Conservation (phyloP, 2,329 filamentous ascomycete species). For the Stemphylium lycopersici region DNA sequence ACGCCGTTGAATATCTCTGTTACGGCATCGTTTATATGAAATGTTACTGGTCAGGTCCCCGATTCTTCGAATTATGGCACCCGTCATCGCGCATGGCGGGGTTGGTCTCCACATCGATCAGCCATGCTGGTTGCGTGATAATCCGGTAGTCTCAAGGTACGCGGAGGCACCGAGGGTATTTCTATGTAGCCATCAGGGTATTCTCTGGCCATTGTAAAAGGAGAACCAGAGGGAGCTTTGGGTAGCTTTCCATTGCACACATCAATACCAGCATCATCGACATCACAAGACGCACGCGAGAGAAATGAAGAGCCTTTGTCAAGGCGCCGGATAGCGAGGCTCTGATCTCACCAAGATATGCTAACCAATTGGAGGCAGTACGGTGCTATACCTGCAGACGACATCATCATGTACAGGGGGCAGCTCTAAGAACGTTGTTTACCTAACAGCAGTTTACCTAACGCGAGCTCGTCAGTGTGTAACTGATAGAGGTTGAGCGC, state of each 20-base stretch:
- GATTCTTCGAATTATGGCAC: conserved; percentile 1
- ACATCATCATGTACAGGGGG: conserved; percentile 27
- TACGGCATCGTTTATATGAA: conserved; percentile 25
- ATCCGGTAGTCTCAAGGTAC: background rate
- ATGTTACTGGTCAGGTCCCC: conserved; percentile 31
- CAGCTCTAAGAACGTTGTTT: conserved; percentile 39
- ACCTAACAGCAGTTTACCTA: conserved; percentile 48
- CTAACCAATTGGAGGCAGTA: conserved; percentile 32
- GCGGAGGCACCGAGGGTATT: background rate
- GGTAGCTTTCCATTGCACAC: background rate
- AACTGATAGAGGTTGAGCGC: conserved; percentile 31
- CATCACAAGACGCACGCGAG: background rate
- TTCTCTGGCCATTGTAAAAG: conserved; percentile 1
- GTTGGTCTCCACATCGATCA: conserved; percentile 22
- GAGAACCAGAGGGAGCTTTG: background rate
- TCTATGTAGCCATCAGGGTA: conserved; percentile 22
- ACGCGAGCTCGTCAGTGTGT: conserved; percentile 37
- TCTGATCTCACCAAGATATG: conserved; percentile 5
- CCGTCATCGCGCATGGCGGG: conserved; percentile 40
- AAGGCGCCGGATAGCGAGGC: conserved; percentile 14
- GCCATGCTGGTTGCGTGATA: conserved; percentile 8
- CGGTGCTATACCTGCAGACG: conserved; percentile 29
- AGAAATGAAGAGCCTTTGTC: background rate
- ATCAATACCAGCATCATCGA: background rate
- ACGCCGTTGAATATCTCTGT: conserved; percentile 24